Base-by-base conservation (phyloP, 768 basidiomycete species). In the Dictyophora rubrovolvata region DNA sequence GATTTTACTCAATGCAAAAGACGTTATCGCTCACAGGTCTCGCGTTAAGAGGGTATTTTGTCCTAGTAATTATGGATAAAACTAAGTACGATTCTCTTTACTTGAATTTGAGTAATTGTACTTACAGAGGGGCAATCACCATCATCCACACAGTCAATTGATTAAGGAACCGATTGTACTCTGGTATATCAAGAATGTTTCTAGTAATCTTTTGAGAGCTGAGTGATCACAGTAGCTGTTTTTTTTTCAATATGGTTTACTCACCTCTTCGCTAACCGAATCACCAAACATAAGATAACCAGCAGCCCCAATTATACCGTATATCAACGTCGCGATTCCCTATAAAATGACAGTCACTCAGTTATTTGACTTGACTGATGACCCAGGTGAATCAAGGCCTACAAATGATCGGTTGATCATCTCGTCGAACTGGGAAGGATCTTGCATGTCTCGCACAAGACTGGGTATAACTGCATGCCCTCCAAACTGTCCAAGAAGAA, bases 221-320 rank as follows among this genome's bases (percentile, higher is more conserved):
- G 58, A 53, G 56, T 51, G 20, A 22, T 53, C 36, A 51, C 35
- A 49, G n/a, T 34, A 21, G 20, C 37, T 1, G 22, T n/a, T 17
- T 11, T 28, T 28, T 28, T 7, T 28, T 28, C 28, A 28, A 7
- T 7, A 28, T 28, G 4, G 28, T 3, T 28, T 21, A 65, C 75
- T 65, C 60, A 90, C 89, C 77, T 93, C 91, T 60, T 89, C 89
- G 65, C 82, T 83, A 53, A 94, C 90, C 34, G 69, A 65, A 53
- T 79, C 75, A 10, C 93, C 92, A 67, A 92, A 93, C 95, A 98
- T 98, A 18, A 89, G 70, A 65, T 96, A 97, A 0, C 94, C 95
- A 18, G 83, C 84, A 49, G 79, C 81, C 4, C 87, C 92, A 28
- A 93, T 84, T 11, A 86, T 53, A 34, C 73, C 68, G 28, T 76